These are phyloP conservation scores for Arctium minus DNA, from an alignment of 129 eudicot genomes.

Conservation along the genomic window DNA sequence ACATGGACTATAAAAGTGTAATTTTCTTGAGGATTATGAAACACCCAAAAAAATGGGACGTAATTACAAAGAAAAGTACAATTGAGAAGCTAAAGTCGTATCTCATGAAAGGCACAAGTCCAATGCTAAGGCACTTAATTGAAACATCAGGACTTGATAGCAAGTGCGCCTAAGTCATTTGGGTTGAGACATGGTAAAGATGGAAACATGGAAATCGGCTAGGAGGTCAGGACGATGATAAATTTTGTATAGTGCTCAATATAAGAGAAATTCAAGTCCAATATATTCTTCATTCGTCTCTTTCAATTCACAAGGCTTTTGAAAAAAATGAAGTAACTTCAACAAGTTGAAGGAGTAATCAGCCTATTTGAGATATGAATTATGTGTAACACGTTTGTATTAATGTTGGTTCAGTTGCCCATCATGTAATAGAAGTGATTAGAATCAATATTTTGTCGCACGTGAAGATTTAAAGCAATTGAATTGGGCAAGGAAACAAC, in stretches of 20 bases:
- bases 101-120: no score
- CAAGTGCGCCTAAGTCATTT: not conserved
- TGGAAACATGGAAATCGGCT: not conserved
- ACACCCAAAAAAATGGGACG: no score
- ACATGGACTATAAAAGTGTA: no score
- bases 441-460: not conserved
- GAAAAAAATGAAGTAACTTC: not conserved
- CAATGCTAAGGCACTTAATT: no score
- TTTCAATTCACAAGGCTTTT: not conserved
- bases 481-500: not conserved
- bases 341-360: not conserved
- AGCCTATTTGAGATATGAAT: not conserved
- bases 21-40: no score
- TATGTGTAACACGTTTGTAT: not conserved
- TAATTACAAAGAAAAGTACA: no score
- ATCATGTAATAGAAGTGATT: not conserved
- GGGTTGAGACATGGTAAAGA: not conserved
- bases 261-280: not conserved
- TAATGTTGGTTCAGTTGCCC: not conserved
- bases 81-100: no score
- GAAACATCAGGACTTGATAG: no score
- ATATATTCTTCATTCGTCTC: no score
- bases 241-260: not conserved
- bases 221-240: no score
- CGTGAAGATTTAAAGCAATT: not conserved